Base-by-base conservation (phyloP, 345 rosid genomes). In the Populus simonii region DNA sequence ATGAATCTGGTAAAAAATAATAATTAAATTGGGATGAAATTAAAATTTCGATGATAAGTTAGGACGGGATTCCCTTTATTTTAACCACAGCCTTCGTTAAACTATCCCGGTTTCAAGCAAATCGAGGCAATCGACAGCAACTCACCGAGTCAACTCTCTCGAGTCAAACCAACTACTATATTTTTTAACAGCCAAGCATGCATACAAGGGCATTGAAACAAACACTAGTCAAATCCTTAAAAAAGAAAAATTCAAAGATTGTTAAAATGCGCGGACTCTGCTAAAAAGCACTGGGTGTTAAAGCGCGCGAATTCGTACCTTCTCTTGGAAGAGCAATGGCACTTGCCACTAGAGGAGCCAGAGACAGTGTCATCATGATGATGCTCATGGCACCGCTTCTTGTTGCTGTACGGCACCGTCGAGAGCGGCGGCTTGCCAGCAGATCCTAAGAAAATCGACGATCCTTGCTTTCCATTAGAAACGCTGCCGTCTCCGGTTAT, bases 401-500 rank as follows among this genome's bases (percentile, higher is more conserved):
- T 89, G 68, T 89, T 89, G 68, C 29, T 65, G 83, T 78, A 77
- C 8, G 90, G 90, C 49, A 78, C 88, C 12, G 89, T 69, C 0
- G 97, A 88, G 41, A 92, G 86, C 45, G 97, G 98, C 36, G 94
- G 97, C 53, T 90, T 92, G 0, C 93, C 99, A 6, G 90, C 82
- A 33, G 98, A 92, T 0, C 80, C 76, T 49, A 89, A 75, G 72
- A 93, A 92, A 63, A 93, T 76, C 74, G 92, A 89, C 4, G 93
- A 81, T 4, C 94, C 94, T n/a, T 74, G 89, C 83, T 87, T 92
- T 3, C 98, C 97, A 75, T 93, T 92, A 0, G 98, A 93, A 57
- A 96, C 93, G 80, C 99, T 96, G 1, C 97, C 96, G 79, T 96
- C 99, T 12, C 98, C 98, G 45, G 98, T 96, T 0, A 96, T 88